phyloP scores from a whole-genome alignment of 2,329 filamentous ascomycete genomes.

The Curvularia lunata region DNA sequence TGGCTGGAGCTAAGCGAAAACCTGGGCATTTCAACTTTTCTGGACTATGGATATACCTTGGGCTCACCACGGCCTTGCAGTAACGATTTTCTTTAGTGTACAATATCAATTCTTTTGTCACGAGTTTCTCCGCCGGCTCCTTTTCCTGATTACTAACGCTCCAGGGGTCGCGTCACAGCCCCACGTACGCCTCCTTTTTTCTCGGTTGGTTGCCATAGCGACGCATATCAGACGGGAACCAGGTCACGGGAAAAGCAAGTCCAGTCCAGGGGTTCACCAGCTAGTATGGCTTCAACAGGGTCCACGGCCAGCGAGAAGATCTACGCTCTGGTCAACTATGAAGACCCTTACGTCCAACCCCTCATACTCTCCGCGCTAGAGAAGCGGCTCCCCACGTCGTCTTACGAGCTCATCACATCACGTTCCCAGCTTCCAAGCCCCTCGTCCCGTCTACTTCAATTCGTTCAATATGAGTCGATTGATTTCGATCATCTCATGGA shows the following conservation, averaged over 20 bases:
- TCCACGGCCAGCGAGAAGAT: slow-evolving; percentile 44
- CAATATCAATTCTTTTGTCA: slow-evolving; percentile 13
- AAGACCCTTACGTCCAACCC: slow-evolving; percentile 87
- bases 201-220: slow-evolving; percentile 1
- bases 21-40: slow-evolving; percentile 28
- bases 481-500: slow-evolving; percentile 78
- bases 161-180: background rate
- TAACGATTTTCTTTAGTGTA: slow-evolving; percentile 31
- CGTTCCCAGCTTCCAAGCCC: slow-evolving; percentile 56
- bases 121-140: slow-evolving; percentile 51
- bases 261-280: background rate
- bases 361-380: slow-evolving; percentile 77
- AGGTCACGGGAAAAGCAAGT: background rate
- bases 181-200: background rate
- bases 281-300: slow-evolving; percentile 21
- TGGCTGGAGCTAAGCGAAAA: slow-evolving; percentile 43
- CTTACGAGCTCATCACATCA: slow-evolving; percentile 63
- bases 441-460: slow-evolving; percentile 69
- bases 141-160: background rate
- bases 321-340: slow-evolving; percentile 81
- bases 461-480: slow-evolving; percentile 83
- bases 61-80: slow-evolving; percentile 15
- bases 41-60: slow-evolving; percentile 22
- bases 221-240: background rate
- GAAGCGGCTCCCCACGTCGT: slow-evolving; percentile 62